Base-by-base conservation (phyloP, 2,329 filamentous ascomycete genomes). In the Diaporthe aspalathi region DNA sequence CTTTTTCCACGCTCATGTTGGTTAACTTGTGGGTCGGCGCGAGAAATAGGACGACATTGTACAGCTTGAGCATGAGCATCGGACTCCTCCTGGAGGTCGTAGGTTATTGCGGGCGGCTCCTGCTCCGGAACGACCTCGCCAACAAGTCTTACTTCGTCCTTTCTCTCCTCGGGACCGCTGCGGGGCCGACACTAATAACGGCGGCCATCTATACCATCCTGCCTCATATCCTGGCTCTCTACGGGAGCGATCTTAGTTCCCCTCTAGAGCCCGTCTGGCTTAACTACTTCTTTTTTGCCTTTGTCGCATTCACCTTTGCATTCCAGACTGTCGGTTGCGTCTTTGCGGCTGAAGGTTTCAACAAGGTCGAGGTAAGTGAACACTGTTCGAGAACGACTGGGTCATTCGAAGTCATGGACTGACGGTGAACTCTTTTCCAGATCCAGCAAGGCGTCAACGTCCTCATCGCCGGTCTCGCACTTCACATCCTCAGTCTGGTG, bases 161-260 rank as follows among this genome's bases (percentile, higher is more conserved):
- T 5, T 86, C 80, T 70, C 76, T 87, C 40, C 73, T 86, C 16
- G 86, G 86, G 22, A 86, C 84, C 1, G 77, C 84, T 24, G 76
- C 86, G 45, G 86, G 85, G 1, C 84, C 86, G 20, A 83, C 82
- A 2, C 78, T 86, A 49, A 81, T 87, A 73, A 81, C 81, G 14
- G 78, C 80, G 14, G 82, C 85, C 32, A 77, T 86, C 35, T 86
- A 84, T 67, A 76, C 82, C 27, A 75, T 84, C 9, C 76, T 87
- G 22, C 85, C 86, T 2, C 84, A 84, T 54, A 77, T 87, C 27
- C 77, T 88, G 45, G 77, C 79, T 9, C 75, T 87, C 5, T 87
- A 87, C 71, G 86, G 86, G 24, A 79, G 83, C 9, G 78, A 81
- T 8, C 81, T 83, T 22, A 81, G 79, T 20, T 77, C 81, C 2